Evolutionary conservation across 2,329 filamentous ascomycete genomes (phyloP), one percentile per base, ranked within the genome.

Genomic region (Trichoderma breve): DNA sequence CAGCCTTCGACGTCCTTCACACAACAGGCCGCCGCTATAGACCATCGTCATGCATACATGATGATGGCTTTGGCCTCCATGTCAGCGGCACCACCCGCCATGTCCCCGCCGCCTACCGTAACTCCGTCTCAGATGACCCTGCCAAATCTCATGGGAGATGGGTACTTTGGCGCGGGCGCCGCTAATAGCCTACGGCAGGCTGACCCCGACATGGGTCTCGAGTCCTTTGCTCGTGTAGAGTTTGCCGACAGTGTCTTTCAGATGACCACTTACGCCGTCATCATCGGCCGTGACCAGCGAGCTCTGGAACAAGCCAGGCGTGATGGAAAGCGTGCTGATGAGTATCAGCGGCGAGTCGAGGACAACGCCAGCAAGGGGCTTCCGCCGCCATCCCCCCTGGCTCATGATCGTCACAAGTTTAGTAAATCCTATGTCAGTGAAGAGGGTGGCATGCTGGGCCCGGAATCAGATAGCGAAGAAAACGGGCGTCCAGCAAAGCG

Each of bases 221-320:
- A 89, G 76, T 88, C 87, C 3, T 89, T 88, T 78, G 87, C 87
- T 57, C 83, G 85, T 67, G 84, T 95, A 73, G 88, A 90, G 76
- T 94, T 95, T 78, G 86, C 88, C 75, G 92, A 95, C 83, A 91
- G 92, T 78, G 87, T 90, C 71, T 94, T 93, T 79, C 92, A 93
- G 81, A 92, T 95, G 89, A 93, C 90, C 66, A 93, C 91, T 1
- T 91, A 91, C 76, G 86, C 88, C 67, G 87, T 94, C 75, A 88
- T 92, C 71, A 88, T 95, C 32, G 92, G 92, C 70, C 90, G 92
- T 73, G 92, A 94, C 80, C 86, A 90, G 76, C 82, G 85, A 67
- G 89, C 89, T 11, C 81, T 89, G 74, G 82, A 85, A 70, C 85
- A 88, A 75, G 88, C 88, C 26, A 83, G 85, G 58, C 82, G 83